Evolutionary conservation across 2,329 filamentous ascomycete species (phyloP), one percentile per base, ranked within the genome.

Genomic region (Pyrenophora tritici-repentis): DNA sequence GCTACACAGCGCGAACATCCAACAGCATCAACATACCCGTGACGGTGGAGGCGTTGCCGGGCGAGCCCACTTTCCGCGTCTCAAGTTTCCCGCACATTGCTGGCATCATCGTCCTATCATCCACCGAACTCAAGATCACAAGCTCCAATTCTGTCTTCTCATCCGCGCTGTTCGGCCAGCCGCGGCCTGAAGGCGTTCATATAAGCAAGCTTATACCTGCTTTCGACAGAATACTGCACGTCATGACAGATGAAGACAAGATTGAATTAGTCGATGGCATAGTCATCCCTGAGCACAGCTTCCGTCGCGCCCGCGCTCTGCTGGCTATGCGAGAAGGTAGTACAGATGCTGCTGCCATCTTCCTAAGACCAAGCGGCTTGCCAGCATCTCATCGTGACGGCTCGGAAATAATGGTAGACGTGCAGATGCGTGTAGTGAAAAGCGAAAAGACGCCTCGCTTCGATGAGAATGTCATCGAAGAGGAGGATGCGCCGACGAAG

Each of bases 71-170:
- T 59, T 82, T 99, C 58, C 86, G 90, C 43, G 84, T 99, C 36
- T 96, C 93, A 13, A 96, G 91, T 68, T 96, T 97, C 59, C 94
- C 94, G 13, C 93, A 99, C 70, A 97, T 99, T 74, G 94, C 94
- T 47, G 94, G 94, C 41, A 97, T 99, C 66, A 86, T 99, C 67
- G 92, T 99, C 7, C 81, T 99, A 10, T 88, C 89, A n/a, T 88
- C 93, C 1, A 78, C 85, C 24, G 86, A 83, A 0, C 81, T 97
- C 58, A 84, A 85, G 42, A 89, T 99, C 64, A 89, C 89, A 68
- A 97, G 92, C 75, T 94, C 92, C 7, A 99, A 99, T 72, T 90
- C 91, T 3, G 93, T 95, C 16, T 97, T 99, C 68, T 95, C 90
- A 6, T 89, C 90, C 6, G 91, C 92, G 0, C 80, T 99, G 2